A percentile compares a stretch with the other conserved stretches of the same genome.
Conservation (phyloP, 768 basidiomycete species). For the Gymnopilus dilepis region DNA sequence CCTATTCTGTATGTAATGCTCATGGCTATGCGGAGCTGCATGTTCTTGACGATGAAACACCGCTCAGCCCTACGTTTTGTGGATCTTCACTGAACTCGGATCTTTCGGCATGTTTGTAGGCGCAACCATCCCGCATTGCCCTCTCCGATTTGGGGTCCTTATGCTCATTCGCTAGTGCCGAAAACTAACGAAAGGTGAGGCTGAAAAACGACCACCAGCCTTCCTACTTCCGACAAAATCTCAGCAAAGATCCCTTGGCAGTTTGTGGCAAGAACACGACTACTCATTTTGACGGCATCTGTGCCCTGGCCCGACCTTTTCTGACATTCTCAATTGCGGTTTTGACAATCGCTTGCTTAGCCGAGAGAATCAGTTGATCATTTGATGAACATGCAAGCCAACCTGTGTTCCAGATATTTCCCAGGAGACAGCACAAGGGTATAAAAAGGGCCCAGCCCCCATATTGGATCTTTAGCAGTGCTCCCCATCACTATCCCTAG, state of each 20-base stretch:
- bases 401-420: slow-evolving; percentile 27
- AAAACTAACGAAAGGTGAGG: too few relatives aligned
- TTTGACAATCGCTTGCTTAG: neutral
- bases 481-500: slow-evolving; percentile 46
- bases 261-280: too few relatives aligned
- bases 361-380: slow-evolving; percentile 19
- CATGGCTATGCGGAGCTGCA: neutral
- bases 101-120: neutral
- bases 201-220: too few relatives aligned
- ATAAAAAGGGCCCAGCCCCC: slow-evolving; percentile 36
- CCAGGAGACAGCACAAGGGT: slow-evolving; percentile 32
- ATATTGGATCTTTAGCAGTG: slow-evolving; percentile 46
- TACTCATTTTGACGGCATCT: too few relatives aligned
- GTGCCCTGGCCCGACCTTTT: too few relatives aligned
- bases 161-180: too few relatives aligned
- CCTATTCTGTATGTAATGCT: neutral
- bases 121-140: neutral
- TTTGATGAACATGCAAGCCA: slow-evolving; percentile 25
- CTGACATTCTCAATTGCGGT: neutral
- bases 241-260: too few relatives aligned
- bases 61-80: neutral
- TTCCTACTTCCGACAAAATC: too few relatives aligned
- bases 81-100: neutral
- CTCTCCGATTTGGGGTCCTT: too few relatives aligned
- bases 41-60: neutral